A percentile compares a stretch with the other conserved stretches of the same genome.
phyloP scores from a whole-genome alignment of 2,329 filamentous ascomycete species.

The Pseudogymnoascus sp. region DNA sequence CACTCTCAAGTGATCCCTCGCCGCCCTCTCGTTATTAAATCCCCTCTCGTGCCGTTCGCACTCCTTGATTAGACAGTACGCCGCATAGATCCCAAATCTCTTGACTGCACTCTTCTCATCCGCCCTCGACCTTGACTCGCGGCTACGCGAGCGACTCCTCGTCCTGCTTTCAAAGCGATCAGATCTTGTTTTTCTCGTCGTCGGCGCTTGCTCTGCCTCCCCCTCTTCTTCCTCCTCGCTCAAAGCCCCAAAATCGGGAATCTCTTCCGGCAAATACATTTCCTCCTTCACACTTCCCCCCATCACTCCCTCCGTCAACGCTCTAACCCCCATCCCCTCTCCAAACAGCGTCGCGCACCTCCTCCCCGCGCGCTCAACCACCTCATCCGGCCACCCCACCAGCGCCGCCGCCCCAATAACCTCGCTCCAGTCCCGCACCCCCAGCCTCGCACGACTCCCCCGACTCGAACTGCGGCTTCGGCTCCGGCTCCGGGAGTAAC shows the following conservation, averaged over 20 bases:
- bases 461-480: slow-evolving; percentile 12
- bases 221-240: background rate
- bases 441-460: slow-evolving; percentile 24
- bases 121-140: background rate
- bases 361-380: slow-evolving; percentile 61
- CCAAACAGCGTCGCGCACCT: slow-evolving; percentile 72
- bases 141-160: background rate
- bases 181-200: background rate
- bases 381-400: slow-evolving; percentile 50
- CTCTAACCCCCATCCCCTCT: slow-evolving; percentile 60
- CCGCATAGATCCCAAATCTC: background rate
- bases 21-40: slow-evolving; percentile 32
- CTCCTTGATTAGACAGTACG: background rate
- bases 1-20: slow-evolving; percentile 38
- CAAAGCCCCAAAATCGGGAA: slow-evolving; percentile 4
- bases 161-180: background rate
- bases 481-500: background rate
- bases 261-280: slow-evolving; percentile 22
- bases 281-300: slow-evolving; percentile 16
- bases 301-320: slow-evolving; percentile 37
- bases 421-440: slow-evolving; percentile 72
- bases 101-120: background rate
- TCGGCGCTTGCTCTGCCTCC: background rate
- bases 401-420: slow-evolving; percentile 72
- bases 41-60: slow-evolving; percentile 16